Evolutionary conservation across 495 filamentous ascomycete genomes (phyloP).

Genomic region (Podospora sp.): DNA sequence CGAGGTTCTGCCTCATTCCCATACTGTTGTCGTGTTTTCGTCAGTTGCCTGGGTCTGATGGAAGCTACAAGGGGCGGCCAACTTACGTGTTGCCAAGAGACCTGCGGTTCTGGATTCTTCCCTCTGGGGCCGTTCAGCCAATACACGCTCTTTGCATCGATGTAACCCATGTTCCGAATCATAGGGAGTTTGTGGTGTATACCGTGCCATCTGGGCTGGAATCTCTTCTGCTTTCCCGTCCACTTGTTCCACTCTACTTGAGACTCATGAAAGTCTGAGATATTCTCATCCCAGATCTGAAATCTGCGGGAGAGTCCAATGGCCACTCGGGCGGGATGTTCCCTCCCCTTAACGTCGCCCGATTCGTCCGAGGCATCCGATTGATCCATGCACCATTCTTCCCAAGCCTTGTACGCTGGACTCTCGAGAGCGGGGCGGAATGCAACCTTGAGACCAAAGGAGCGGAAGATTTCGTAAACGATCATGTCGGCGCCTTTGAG

Average conservation of each 20-base stretch:
- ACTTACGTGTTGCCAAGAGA: no score
- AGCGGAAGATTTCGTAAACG: slow-evolving; percentile 22
- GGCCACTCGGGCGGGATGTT: neutral
- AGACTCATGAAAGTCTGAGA: neutral
- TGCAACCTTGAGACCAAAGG: slow-evolving; percentile 17
- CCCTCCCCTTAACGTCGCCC: no score
- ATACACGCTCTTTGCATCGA: neutral
- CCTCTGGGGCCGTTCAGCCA: neutral
- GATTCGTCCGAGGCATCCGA: no score
- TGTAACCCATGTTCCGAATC: neutral
- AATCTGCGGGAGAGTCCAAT: neutral
- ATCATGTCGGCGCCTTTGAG: slow-evolving; percentile 28
- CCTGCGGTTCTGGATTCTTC: neutral
- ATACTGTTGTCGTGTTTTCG: neutral
- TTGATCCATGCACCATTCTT: no score
- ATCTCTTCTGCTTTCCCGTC: neutral
- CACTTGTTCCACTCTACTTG: neutral
- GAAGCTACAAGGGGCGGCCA: no score
- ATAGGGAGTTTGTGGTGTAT: neutral
- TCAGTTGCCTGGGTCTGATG: no score
- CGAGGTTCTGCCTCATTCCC: neutral
- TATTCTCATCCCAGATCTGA: neutral
- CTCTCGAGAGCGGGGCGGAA: slow-evolving; percentile 5
- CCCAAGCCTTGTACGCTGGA: no score
- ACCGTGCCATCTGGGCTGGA: neutral